Evolutionary conservation across 495 filamentous ascomycete genomes (phyloP).

Genomic region (Copromyces sp.): DNA sequence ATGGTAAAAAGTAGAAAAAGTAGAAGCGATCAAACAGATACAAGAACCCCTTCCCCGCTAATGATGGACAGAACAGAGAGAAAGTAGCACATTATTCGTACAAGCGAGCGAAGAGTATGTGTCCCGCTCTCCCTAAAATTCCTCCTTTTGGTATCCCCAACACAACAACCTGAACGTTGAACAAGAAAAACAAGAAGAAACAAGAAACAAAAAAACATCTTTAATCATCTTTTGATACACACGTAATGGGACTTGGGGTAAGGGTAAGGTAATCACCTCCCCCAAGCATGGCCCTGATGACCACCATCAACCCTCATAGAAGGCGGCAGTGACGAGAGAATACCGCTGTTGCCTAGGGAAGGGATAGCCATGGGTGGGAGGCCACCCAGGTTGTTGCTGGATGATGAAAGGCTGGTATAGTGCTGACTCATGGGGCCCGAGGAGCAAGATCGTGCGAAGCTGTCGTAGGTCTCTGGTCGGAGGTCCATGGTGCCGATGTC

Average conservation of each 20-base stretch:
- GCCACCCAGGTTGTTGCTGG: constrained; percentile 7
- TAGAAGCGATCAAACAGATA: neutral
- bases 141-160: neutral
- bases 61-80: neutral
- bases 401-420: constrained; percentile 6
- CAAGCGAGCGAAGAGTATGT: neutral
- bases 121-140: neutral
- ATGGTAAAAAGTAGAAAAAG: neutral
- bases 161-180: neutral
- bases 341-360: constrained; percentile 23
- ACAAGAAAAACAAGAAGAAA: neutral
- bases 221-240: neutral
- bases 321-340: constrained; percentile 28
- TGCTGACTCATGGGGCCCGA: constrained; percentile 16
- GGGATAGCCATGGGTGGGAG: constrained; percentile 36
- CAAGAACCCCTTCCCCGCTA: neutral
- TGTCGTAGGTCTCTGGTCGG: constrained; percentile 31
- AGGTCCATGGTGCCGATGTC: constrained; percentile 43
- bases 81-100: neutral
- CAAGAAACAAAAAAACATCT: neutral
- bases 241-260: neutral
- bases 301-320: constrained; percentile 19
- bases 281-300: neutral
- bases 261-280: neutral
- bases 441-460: constrained; percentile 10